phyloP scores from a whole-genome alignment of 805 yeast species.

The Candida andamanensis region DNA sequence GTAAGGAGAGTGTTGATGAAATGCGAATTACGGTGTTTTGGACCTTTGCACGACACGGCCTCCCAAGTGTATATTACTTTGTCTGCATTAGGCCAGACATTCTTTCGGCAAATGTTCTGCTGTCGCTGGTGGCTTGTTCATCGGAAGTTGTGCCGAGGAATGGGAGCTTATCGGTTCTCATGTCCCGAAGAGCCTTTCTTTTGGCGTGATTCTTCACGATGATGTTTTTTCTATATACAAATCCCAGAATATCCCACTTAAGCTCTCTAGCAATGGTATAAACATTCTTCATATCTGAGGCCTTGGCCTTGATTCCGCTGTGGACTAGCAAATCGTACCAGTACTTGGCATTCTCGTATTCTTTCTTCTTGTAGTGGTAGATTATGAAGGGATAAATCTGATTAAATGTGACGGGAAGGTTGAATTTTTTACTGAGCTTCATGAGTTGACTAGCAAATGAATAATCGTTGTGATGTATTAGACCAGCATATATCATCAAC shows the following conservation, averaged over 20 bases:
- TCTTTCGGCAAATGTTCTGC: too few relatives aligned
- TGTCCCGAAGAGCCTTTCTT: constrained; percentile 16
- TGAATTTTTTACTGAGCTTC: constrained; percentile 18
- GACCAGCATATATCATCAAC: constrained; percentile 25
- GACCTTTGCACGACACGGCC: too few relatives aligned
- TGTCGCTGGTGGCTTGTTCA: too few relatives aligned
- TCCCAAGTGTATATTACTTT: too few relatives aligned
- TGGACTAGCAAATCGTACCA: constrained; percentile 34
- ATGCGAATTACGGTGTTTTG: not conserved
- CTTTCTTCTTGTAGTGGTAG: constrained; percentile 28
- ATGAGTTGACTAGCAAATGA: constrained; percentile 28
- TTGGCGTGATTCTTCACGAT: constrained; percentile 20
- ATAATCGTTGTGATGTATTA: constrained; percentile 28
- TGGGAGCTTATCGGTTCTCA: too few relatives aligned
- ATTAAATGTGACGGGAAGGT: constrained; percentile 33
- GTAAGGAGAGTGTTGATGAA: not conserved
- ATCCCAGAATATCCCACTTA: constrained; percentile 32
- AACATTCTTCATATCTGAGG: constrained; percentile 22
- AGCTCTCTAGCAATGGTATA: constrained; percentile 30
- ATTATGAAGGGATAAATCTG: constrained; percentile 36
- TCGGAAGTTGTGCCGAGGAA: too few relatives aligned
- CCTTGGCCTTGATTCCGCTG: constrained; percentile 26
- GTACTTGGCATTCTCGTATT: constrained; percentile 24
- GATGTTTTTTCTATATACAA: constrained; percentile 21
- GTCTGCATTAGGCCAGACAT: too few relatives aligned